Evolutionary conservation across 2,329 filamentous ascomycete genomes (phyloP), one percentile per base, ranked within the genome.

Genomic region (Seiridium cupressi): DNA sequence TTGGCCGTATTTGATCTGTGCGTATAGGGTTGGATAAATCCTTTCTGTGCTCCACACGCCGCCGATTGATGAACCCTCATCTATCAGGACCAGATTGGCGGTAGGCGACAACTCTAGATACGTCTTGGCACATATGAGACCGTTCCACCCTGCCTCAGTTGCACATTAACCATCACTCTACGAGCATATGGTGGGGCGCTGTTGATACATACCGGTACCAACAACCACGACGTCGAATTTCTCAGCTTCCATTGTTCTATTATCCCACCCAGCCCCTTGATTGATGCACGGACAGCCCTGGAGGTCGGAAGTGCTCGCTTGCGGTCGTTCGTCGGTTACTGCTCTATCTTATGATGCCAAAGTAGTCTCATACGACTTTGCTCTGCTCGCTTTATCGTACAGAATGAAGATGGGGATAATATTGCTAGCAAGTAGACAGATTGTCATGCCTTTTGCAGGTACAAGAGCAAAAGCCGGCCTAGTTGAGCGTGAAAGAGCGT

Each of bases 1-100:
- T 3, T 69, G 63, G 1, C 69, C 68, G 60, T 65, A 62, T 32
- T 66, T 70, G 57, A 74, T 69, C 63, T 76, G 72, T 4, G 74
- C 74, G n/a, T 58, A 68, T 5, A 72, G 63, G 38, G 44, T 70
- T 2, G 69, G 69, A 42, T 72, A 72, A 18, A 72, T 64, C 60
- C 61, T 69, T 51, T 71, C 69, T 0, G 44, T 55, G 38, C 60
- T 63, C 70, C 70, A 72, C 2, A 66, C 61, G 3, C 70, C 70
- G 2, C 70, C 70, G 26, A 72, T 64, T 0, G 68, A 61, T 5
- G 40, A 49, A 8, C 66, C 49, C 7, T 69, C 58, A 51, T 72
- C 69, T 38, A 72, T 10, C 10, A 72, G 44, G 32, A 71, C n/a
- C 11, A 72, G 44, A 3, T 66, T 68, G 46, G 69, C 62, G 3